Percentiles rank a stretch among this genome's conserved stretches.
These are phyloP conservation scores for Posidonia australis DNA, from an alignment of 106 monocot species.

Conservation along the genomic window DNA sequence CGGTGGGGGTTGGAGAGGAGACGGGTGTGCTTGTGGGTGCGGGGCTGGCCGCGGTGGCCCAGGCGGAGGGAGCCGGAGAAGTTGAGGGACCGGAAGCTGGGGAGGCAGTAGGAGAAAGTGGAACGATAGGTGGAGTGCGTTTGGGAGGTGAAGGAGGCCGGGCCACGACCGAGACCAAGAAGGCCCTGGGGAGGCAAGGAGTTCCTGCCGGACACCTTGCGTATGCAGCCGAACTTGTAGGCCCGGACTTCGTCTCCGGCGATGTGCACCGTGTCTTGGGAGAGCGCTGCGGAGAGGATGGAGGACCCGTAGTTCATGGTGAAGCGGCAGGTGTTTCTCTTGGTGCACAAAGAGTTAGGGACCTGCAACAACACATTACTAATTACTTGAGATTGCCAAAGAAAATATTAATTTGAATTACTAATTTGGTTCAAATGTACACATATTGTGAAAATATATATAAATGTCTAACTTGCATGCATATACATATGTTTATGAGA, in stretches of 20 bases:
- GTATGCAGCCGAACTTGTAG: constrained; percentile 58
- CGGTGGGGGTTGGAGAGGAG: constrained; percentile 69
- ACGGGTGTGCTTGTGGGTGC: constrained; percentile 54
- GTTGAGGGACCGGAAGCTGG: constrained; percentile 60
- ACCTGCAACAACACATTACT: too few species aligned
- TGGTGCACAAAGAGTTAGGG: constrained; percentile 8
- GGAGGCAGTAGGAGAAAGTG: constrained; percentile 98
- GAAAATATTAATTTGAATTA: not conserved
- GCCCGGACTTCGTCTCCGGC: constrained; percentile 31
- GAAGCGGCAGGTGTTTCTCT: constrained; percentile 32
- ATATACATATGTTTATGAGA: too few species aligned
- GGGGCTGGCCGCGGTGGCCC: constrained; percentile 58
- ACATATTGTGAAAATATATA: too few species aligned
- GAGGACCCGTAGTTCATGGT: constrained; percentile 61
- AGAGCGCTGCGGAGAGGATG: constrained; percentile 34
- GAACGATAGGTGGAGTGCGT: constrained; percentile 38
- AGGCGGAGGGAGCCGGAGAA: constrained; percentile 96
- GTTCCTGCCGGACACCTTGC: constrained; percentile 17
- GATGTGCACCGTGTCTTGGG: constrained; percentile 50
- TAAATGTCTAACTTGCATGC: too few species aligned
- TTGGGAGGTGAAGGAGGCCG: constrained; percentile 58
- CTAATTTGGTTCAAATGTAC: too few species aligned
- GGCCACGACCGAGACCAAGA: constrained; percentile 73
- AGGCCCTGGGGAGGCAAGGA: constrained; percentile 77
- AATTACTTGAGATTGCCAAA: not conserved